Evolutionary conservation across 2,329 filamentous ascomycete species (phyloP).

Genomic region (Neonectria sp.): DNA sequence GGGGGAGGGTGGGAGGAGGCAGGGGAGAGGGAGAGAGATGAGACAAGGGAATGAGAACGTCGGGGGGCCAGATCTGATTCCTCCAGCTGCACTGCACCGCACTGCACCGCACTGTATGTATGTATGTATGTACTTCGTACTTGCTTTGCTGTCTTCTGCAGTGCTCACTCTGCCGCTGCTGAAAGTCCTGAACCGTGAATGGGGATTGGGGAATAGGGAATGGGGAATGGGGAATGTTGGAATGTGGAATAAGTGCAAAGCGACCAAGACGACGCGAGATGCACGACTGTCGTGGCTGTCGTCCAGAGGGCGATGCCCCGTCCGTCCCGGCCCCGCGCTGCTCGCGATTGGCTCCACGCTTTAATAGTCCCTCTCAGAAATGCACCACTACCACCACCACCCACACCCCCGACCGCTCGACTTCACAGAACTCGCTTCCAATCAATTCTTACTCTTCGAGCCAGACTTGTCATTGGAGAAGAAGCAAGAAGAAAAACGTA

Average conservation of each 20-base stretch:
- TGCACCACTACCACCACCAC: conserved; percentile 17
- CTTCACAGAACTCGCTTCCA: not conserved
- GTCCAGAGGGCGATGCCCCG: conserved; percentile 56
- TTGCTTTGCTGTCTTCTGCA: conserved; percentile 9
- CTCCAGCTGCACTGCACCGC: not conserved
- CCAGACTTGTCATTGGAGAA: conserved; percentile 5
- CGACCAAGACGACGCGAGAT: conserved; percentile 43
- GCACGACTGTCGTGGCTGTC: conserved; percentile 65
- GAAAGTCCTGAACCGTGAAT: not conserved
- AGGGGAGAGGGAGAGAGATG: not conserved
- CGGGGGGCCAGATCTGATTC: conserved; percentile 4
- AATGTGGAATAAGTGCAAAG: conserved; percentile 24
- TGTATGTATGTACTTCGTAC: not conserved
- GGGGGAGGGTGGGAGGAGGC: not conserved
- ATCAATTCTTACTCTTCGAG: conserved; percentile 16
- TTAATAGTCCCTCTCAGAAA: conserved; percentile 4
- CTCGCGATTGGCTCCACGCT: conserved; percentile 35
- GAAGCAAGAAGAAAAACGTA: conserved; percentile 7
- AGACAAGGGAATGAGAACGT: not conserved
- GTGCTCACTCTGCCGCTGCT: conserved; percentile 8
- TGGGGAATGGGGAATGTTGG: conserved; percentile 14
- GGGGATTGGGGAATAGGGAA: conserved; percentile 5
- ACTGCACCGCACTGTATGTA: not conserved
- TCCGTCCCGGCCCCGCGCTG: conserved; percentile 39
- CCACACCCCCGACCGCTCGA: not conserved